Percentiles rank a stretch among this genome's conserved stretches.
Evolutionary conservation across 257 asterid genomes (phyloP).

Genomic region (Apocynum venetum): DNA sequence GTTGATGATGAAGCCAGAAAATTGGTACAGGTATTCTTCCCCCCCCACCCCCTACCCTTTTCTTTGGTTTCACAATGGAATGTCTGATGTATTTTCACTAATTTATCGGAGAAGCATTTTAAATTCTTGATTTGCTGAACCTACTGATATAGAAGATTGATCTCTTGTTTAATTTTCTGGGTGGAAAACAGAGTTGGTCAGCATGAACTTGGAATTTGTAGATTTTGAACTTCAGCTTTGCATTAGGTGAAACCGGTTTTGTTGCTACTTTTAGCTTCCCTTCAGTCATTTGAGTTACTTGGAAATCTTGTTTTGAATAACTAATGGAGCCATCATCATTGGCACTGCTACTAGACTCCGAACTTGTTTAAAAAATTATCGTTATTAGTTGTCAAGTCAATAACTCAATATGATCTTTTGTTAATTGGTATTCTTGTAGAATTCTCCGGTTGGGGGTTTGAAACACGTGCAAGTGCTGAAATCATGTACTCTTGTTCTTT

Average conservation of each 20-base stretch:
- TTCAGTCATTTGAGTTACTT: background rate
- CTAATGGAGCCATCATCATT: background rate
- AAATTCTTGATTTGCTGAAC: background rate
- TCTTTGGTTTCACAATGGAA: background rate
- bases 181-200: background rate
- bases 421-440: background rate
- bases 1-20: conserved; percentile 75
- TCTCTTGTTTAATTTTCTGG: conserved; percentile 1
- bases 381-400: background rate
- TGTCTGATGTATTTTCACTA: background rate
- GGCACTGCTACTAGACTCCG: background rate
- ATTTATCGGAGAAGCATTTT: background rate
- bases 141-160: background rate
- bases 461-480: background rate
- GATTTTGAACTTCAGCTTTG: background rate
- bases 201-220: background rate
- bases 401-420: background rate
- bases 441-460: background rate
- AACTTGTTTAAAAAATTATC: background rate
- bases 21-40: conserved; percentile 63
- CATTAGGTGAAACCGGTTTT: background rate
- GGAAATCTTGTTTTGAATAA: background rate
- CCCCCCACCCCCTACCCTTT: background rate
- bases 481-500: no score
- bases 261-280: background rate